Base-by-base conservation (phyloP, 306 rosid genomes). In the Rosa persica region DNA sequence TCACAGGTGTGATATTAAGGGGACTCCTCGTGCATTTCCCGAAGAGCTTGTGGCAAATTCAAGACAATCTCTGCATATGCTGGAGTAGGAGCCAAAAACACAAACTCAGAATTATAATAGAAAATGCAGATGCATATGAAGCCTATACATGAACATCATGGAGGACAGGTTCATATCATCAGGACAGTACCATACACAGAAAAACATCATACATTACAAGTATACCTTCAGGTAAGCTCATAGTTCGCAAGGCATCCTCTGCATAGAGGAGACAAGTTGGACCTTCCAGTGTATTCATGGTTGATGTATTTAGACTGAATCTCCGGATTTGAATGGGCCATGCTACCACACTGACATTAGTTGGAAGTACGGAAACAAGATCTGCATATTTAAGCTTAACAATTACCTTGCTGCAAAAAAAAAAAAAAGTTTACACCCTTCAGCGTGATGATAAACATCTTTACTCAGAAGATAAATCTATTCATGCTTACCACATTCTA, bases 61-160 rank as follows among this genome's bases (percentile, higher is more conserved):
- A 95, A 84, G 70, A 95, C 97, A 52, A 95, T 88, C 89, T 95
- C 98, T 8, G 98, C 97, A 51, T 89, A 95, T 42, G 97, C 98
- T 95, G 97, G 38, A 73, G 83, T 23, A 57, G 55, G 10, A 57
- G 40, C 60, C 30, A 42, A 70, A 54, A 84, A 74, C 39, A 78
- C 36, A 46, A 80, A 72, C 73, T 67, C 69, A 75, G 49, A 15
- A 36, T 54, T 2, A 20, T 34, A 34, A 39, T 8, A 19, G 43
- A 76, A 78, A 62, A 72, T 38, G 3, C 4, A 78, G 80, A 70
- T 30, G 75, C 74, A 74, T 27, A 36, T 19, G 46, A 70, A 67
- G 34, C 23, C 12, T 20, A 16, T 25, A 70, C 76, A 60, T 70
- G 57, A 77, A 80, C 62, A 55, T 25, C 25, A 55, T 0, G 12